Conservation (phyloP, 768 basidiomycete species). For the Dentipellis fragilis region DNA sequence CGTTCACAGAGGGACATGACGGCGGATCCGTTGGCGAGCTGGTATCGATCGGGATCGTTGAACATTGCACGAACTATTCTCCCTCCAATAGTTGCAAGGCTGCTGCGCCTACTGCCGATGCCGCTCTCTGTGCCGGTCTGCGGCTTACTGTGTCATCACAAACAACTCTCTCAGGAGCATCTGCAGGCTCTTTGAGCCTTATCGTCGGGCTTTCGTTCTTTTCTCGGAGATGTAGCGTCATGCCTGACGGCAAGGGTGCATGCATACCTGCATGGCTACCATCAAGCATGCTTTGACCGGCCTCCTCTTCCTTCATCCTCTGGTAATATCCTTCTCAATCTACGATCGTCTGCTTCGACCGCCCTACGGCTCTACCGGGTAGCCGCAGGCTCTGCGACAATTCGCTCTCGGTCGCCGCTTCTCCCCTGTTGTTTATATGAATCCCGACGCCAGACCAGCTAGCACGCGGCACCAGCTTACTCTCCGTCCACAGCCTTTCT, state of each 20-base stretch:
- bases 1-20: not conserved
- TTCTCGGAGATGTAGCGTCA: too few species aligned
- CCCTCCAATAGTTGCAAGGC: not conserved
- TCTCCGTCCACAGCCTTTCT: too few species aligned
- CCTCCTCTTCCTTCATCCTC: constrained; percentile 1
- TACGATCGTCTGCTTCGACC: not conserved
- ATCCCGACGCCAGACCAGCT: too few species aligned
- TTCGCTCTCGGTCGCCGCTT: too few species aligned
- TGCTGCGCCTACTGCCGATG: not conserved
- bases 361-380: not conserved
- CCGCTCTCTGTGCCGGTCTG: not conserved
- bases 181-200: not conserved
- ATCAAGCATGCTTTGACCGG: not conserved
- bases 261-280: not conserved
- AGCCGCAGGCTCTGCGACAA: too few species aligned
- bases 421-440: too few species aligned
- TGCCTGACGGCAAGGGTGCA: not conserved
- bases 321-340: not conserved
- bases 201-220: not conserved
- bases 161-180: not conserved
- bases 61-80: not conserved
- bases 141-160: not conserved
- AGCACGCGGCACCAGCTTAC: too few species aligned
- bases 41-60: not conserved
- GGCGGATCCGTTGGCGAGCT: not conserved